Evolutionary conservation across 2,329 filamentous ascomycete species (phyloP).

Genomic region (Chrysoporthe austroafricana): DNA sequence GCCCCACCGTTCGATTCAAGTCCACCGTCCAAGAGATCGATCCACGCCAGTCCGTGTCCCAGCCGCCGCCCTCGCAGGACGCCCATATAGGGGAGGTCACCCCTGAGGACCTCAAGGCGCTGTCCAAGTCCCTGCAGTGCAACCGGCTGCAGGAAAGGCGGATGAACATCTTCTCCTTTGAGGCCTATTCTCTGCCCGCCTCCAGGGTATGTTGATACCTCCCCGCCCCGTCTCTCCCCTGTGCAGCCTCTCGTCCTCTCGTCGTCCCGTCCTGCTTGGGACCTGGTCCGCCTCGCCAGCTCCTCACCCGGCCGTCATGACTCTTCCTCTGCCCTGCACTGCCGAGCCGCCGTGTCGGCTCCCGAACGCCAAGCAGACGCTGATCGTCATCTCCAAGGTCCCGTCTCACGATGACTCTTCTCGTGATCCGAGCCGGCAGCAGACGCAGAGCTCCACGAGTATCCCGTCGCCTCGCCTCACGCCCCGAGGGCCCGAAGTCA

Average conservation of each 20-base stretch:
- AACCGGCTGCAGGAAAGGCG: slow-evolving; percentile 79
- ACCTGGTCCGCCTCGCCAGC: not conserved
- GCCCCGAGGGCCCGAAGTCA: slow-evolving; percentile 71
- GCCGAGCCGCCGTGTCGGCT: slow-evolving; percentile 1
- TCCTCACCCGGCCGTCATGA: slow-evolving; percentile 6
- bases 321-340: not conserved
- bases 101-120: slow-evolving; percentile 68
- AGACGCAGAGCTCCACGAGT: slow-evolving; percentile 67
- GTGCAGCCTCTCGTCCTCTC: slow-evolving; percentile 31
- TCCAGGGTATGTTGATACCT: slow-evolving; percentile 69
- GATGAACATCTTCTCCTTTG: slow-evolving; percentile 85
- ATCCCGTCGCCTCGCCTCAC: slow-evolving; percentile 69
- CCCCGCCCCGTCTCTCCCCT: not conserved
- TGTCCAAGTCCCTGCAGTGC: slow-evolving; percentile 74
- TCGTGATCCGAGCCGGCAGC: slow-evolving; percentile 63
- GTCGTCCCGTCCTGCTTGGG: slow-evolving; percentile 1
- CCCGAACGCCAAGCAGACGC: slow-evolving; percentile 19
- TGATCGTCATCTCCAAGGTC: slow-evolving; percentile 47
- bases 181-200: slow-evolving; percentile 84
- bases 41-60: slow-evolving; percentile 43
- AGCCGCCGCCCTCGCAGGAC: slow-evolving; percentile 30
- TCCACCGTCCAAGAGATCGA: slow-evolving; percentile 72
- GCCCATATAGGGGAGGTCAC: slow-evolving; percentile 43
- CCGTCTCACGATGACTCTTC: slow-evolving; percentile 60
- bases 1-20: slow-evolving; percentile 70